Base-by-base conservation (phyloP, 2,329 filamentous ascomycete species). In the Fulvia fulva region DNA sequence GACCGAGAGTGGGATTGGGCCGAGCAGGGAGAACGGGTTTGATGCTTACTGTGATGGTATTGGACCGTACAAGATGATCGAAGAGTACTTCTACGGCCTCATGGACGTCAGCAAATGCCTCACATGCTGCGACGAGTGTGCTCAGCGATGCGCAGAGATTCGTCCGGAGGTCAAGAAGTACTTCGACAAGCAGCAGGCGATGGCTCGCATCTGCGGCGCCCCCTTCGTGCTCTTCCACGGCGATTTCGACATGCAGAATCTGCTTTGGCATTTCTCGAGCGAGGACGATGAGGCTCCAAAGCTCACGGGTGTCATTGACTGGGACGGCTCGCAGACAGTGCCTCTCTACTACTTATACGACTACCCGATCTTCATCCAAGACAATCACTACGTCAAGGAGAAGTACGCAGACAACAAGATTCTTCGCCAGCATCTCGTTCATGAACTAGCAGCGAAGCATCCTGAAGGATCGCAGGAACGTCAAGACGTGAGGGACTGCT, bases 221-320 rank as follows among this genome's bases (percentile, higher is more conserved):
- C 64, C 64, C 1, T 65, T 41, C 28, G 22, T 53, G 2, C 55
- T 65, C 2, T 53, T 56, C 1, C 61, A 66, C 12, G 49, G 46
- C 19, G 63, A 66, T 37, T 57, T 62, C 28, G 55, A 63, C 25
- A 14, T 12, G 1, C 54, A 59, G 37, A 66, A 63, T 23, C 12
- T 57, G 28, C 45, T 60, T 7, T 57, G 52, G 28, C 6, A 30
- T 23, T 19, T 5, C 14, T 37, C 21, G 21, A 23, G 19, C 30
- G 50, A 51, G 8, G 26, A 44, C 5, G 44, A 47, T 16, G 23
- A 55, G 12, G 6, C 55, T 7, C 51, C 51, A 0, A 57, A 41
- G 26, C 44, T 64, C n/a, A 23, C 22, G 21, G 61, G 46, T 9
- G 26, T 65, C 41, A 61, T 66, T 28, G 64, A 63, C 51, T 66